These are phyloP conservation scores for Cryptococcus sp. DNA, from an alignment of 1,284 basidiomycete species.

Conservation along the genomic window DNA sequence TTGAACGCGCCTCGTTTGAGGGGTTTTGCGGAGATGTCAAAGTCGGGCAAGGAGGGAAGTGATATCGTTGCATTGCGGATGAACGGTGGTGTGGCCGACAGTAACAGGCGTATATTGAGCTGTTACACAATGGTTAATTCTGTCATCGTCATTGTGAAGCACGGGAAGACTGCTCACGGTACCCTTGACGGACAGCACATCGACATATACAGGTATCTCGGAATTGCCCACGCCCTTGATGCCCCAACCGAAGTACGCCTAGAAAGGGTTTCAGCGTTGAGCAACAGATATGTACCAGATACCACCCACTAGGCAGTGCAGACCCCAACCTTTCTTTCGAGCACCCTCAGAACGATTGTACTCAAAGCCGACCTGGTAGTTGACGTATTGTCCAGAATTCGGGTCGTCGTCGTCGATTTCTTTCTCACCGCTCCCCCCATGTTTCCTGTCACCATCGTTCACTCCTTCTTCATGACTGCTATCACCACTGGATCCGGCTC, in stretches of 20 bases:
- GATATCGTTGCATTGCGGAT: constrained; percentile 48
- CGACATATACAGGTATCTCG: constrained; percentile 50
- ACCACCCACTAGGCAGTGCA: constrained; percentile 43
- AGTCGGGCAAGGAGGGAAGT: constrained; percentile 49
- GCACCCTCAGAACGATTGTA: constrained; percentile 37
- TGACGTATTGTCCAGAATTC: constrained; percentile 49
- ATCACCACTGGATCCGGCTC: background rate
- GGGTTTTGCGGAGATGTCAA: constrained; percentile 53
- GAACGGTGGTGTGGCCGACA: constrained; percentile 53
- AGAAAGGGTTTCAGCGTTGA: background rate
- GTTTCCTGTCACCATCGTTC: constrained; percentile 14
- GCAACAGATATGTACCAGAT: no score
- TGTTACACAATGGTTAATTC: constrained; percentile 5
- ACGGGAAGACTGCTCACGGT: constrained; percentile 22
- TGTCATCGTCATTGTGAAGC: background rate
- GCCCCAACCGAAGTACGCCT: constrained; percentile 51
- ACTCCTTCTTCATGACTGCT: constrained; percentile 4
- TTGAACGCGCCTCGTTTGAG: constrained; percentile 49
- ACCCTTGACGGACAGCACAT: constrained; percentile 40
- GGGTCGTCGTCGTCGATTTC: constrained; percentile 33
- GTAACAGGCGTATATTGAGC: constrained; percentile 46
- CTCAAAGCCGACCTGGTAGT: constrained; percentile 51
- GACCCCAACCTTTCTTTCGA: constrained; percentile 40
- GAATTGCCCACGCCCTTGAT: constrained; percentile 48
- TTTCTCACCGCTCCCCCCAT: constrained; percentile 12